A percentile compares a stretch with the other conserved stretches of the same genome.
Conservation (phyloP, 2,329 filamentous ascomycete species). For the Dactylonectria macrodidyma region DNA sequence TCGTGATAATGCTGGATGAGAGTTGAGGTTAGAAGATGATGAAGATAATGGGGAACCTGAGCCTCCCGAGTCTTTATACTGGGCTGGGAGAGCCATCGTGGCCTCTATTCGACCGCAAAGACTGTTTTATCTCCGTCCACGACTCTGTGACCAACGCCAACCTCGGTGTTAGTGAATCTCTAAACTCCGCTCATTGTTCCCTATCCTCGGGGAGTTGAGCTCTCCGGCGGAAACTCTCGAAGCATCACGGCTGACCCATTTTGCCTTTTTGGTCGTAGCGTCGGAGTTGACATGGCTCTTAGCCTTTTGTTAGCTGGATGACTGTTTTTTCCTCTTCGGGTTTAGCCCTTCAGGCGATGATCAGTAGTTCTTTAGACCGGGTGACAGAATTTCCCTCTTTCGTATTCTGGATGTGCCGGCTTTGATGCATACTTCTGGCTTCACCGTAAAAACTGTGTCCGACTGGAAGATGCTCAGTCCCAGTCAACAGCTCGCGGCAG, state of each 20-base stretch:
- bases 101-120: too few relatives aligned
- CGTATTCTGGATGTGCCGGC: too few relatives aligned
- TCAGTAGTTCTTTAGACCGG: too few relatives aligned
- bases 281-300: background rate
- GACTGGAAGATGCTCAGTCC: background rate
- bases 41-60: background rate
- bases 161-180: too few relatives aligned
- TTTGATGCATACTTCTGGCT: too few relatives aligned
- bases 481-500: background rate
- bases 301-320: slow-evolving; percentile 31
- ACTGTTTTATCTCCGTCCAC: too few relatives aligned
- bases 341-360: too few relatives aligned
- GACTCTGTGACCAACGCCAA: background rate
- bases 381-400: too few relatives aligned
- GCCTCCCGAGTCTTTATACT: background rate
- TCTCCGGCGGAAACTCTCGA: slow-evolving; percentile 1
- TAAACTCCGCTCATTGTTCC: too few relatives aligned
- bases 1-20: background rate
- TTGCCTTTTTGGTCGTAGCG: slow-evolving; percentile 33
- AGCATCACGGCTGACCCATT: slow-evolving; percentile 30
- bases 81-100: background rate
- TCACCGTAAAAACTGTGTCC: too few relatives aligned
- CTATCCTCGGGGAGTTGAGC: too few relatives aligned
- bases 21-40: background rate
- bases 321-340: slow-evolving; percentile 27